Evolutionary conservation across 2,329 filamentous ascomycete species (phyloP).

Genomic region (Lachnellula arida): DNA sequence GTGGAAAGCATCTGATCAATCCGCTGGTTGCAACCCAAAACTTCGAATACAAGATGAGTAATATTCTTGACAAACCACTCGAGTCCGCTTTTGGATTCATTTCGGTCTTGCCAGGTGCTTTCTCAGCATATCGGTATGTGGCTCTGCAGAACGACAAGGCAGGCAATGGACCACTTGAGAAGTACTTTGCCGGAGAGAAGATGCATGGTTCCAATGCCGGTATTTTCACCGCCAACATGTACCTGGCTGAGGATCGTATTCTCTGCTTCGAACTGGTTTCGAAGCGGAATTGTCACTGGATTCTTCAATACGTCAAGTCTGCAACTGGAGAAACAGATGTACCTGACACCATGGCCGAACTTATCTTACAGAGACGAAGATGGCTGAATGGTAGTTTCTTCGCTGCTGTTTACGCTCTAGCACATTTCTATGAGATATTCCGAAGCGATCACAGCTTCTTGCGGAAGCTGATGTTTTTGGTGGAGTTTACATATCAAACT

Average conservation of each 20-base stretch:
- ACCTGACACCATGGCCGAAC: slow-evolving; percentile 86
- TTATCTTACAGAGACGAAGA: slow-evolving; percentile 90
- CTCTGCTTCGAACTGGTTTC: slow-evolving; percentile 97
- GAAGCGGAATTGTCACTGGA: slow-evolving; percentile 96
- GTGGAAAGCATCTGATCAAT: slow-evolving; percentile 84
- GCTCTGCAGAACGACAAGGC: slow-evolving; percentile 96
- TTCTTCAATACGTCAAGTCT: slow-evolving; percentile 97
- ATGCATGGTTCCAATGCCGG: slow-evolving; percentile 84
- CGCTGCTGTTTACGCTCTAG: slow-evolving; percentile 89
- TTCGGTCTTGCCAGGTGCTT: slow-evolving; percentile 90
- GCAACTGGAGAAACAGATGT: slow-evolving; percentile 96
- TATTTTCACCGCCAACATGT: slow-evolving; percentile 99
- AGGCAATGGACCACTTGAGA: slow-evolving; percentile 84
- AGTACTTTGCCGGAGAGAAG: slow-evolving; percentile 96
- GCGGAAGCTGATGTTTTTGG: slow-evolving; percentile 81
- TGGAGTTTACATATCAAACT: slow-evolving; percentile 93
- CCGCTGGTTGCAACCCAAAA: slow-evolving; percentile 95
- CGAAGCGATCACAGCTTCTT: slow-evolving; percentile 84
- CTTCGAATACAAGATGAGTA: slow-evolving; percentile 99
- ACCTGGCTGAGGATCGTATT: slow-evolving; percentile 96
- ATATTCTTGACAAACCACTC: slow-evolving; percentile 95
- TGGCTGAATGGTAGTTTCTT: slow-evolving; percentile 99
- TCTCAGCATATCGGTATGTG: slow-evolving; percentile 95
- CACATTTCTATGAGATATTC: slow-evolving; percentile 95
- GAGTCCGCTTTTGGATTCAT: slow-evolving; percentile 99